A percentile compares a stretch with the other conserved stretches of the same genome.
Conservation (phyloP, 2,329 filamentous ascomycete genomes). For the Colletotrichum lindemuthianum region DNA sequence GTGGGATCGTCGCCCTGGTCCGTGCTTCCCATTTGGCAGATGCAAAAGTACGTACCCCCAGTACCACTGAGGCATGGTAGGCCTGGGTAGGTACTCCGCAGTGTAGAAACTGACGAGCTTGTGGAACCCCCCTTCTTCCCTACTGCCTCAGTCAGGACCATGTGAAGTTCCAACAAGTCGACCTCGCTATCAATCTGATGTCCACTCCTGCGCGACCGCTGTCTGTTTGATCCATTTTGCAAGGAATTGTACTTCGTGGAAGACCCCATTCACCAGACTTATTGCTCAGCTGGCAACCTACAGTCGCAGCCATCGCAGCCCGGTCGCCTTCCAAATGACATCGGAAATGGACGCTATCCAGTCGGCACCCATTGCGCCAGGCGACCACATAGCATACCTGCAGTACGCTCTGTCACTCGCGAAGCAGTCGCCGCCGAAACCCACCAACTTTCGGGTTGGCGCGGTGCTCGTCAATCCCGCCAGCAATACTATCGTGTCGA, state of each 20-base stretch:
- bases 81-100: too few relatives aligned
- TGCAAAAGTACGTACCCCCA: neutral
- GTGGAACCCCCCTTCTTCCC: neutral
- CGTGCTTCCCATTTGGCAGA: neutral
- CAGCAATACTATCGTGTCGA: slow-evolving; percentile 72
- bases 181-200: too few relatives aligned
- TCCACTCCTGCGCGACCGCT: too few relatives aligned
- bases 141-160: too few relatives aligned
- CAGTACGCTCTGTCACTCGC: slow-evolving; percentile 80
- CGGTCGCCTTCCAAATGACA: slow-evolving; percentile 18
- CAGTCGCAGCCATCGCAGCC: neutral
- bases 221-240: too few relatives aligned
- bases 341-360: slow-evolving; percentile 17
- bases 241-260: too few relatives aligned
- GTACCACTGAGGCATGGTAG: too few relatives aligned
- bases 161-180: too few relatives aligned
- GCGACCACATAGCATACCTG: slow-evolving; percentile 66
- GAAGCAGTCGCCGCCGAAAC: slow-evolving; percentile 81
- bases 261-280: too few relatives aligned
- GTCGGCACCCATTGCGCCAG: slow-evolving; percentile 42
- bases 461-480: slow-evolving; percentile 78
- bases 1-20: neutral
- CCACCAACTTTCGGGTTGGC: slow-evolving; percentile 93
- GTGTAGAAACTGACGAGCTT: neutral
- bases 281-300: neutral